Evolutionary conservation across 2,329 filamentous ascomycete species (phyloP).

Genomic region (Aotearoamyces nothofagi): DNA sequence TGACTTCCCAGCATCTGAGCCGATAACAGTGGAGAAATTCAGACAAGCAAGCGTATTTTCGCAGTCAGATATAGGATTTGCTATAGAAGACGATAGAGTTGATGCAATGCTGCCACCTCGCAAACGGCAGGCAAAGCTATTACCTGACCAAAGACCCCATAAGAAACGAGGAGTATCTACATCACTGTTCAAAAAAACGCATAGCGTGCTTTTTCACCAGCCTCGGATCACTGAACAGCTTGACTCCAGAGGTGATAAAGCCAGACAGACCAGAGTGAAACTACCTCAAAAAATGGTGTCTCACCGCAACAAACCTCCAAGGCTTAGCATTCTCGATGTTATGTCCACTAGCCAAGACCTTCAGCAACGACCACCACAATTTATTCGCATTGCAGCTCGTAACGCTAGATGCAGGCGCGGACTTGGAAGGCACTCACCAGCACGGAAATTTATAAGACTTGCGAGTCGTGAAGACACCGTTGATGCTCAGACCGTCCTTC

Average conservation of each 20-base stretch:
- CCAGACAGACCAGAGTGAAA: neutral
- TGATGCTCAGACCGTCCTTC: constrained; percentile 36
- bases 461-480: constrained; percentile 44
- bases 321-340: constrained; percentile 46
- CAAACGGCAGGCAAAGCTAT: constrained; percentile 9
- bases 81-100: constrained; percentile 17
- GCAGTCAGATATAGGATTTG: constrained; percentile 10
- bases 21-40: constrained; percentile 4
- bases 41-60: constrained; percentile 6
- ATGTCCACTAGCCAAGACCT: constrained; percentile 22
- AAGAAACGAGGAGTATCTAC: constrained; percentile 8
- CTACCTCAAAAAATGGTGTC: no score
- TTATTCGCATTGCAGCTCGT: constrained; percentile 46
- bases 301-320: constrained; percentile 22
- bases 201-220: constrained; percentile 7
- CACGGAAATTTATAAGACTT: constrained; percentile 41
- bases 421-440: constrained; percentile 38
- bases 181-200: constrained; percentile 3
- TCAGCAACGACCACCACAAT: constrained; percentile 25
- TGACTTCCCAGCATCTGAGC: constrained; percentile 5
- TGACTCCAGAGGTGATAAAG: no score
- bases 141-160: constrained; percentile 4
- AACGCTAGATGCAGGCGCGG: constrained; percentile 30
- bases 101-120: constrained; percentile 19
- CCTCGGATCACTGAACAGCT: constrained; percentile 16